A percentile compares a stretch with the other conserved stretches of the same genome.
phyloP scores from a whole-genome alignment of 2,329 filamentous ascomycete species.

The Sclerotinia minor region DNA sequence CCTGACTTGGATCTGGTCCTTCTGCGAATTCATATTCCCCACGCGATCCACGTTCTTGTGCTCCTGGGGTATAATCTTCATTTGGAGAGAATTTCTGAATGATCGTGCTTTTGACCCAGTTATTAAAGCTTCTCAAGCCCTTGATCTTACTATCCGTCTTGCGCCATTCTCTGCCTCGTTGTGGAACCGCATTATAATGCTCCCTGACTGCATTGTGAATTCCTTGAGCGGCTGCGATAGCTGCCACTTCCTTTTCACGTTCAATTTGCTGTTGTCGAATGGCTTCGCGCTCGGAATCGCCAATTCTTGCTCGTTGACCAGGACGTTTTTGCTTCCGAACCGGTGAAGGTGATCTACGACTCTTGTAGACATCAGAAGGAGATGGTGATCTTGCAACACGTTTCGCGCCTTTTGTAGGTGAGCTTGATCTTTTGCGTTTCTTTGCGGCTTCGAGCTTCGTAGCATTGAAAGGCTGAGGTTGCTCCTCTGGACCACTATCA shows the following conservation, averaged over 20 bases:
- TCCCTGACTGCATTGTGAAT: constrained; percentile 85
- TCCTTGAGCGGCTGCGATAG: constrained; percentile 47
- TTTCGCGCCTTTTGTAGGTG: constrained; percentile 40
- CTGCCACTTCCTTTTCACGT: constrained; percentile 53
- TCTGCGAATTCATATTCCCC: constrained; percentile 44
- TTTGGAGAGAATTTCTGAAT: constrained; percentile 94
- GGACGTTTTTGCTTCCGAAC: constrained; percentile 68
- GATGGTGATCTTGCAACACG: constrained; percentile 36
- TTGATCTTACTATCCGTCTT: constrained; percentile 94
- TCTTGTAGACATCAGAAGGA: constrained; percentile 34
- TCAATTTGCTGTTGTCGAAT: constrained; percentile 61
- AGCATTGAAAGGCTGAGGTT: constrained; percentile 47
- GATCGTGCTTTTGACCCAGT: constrained; percentile 97
- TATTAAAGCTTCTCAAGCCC: constrained; percentile 91
- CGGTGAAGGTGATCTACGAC: constrained; percentile 36
- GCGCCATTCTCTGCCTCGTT: constrained; percentile 91
- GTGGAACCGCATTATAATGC: constrained; percentile 94
- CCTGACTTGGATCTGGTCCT: constrained; percentile 37
- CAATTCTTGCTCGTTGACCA: constrained; percentile 65
- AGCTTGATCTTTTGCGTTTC: constrained; percentile 45
- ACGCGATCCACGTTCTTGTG: constrained; percentile 55
- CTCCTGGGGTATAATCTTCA: constrained; percentile 67
- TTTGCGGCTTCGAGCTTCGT: constrained; percentile 46
- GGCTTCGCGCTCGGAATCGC: constrained; percentile 65
- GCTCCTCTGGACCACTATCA: constrained; percentile 37